Evolutionary conservation across 1,284 basidiomycete genomes (phyloP).

Genomic region (Wolfiporia cocos): DNA sequence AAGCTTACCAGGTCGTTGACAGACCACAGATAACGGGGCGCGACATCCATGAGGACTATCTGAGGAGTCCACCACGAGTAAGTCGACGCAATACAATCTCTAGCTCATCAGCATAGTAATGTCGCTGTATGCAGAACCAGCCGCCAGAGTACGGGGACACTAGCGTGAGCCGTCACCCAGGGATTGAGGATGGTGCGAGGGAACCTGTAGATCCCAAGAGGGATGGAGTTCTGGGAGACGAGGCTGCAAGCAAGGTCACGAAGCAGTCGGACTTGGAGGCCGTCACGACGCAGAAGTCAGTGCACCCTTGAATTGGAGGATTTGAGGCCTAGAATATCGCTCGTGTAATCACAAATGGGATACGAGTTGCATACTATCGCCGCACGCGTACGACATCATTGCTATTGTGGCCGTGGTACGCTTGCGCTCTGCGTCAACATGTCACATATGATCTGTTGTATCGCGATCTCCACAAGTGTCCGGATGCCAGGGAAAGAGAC

Average conservation of each 20-base stretch:
- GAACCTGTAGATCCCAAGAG: not conserved
- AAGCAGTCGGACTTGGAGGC: not conserved
- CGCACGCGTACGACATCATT: too few species aligned
- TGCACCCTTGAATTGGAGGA: too few species aligned
- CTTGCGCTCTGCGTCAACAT: too few species aligned
- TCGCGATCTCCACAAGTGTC: too few species aligned
- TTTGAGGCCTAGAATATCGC: too few species aligned
- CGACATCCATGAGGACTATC: constrained; percentile 29
- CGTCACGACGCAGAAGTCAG: too few species aligned
- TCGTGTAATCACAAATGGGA: too few species aligned
- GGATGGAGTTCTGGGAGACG: not conserved
- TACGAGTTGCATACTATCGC: too few species aligned
- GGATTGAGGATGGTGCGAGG: not conserved
- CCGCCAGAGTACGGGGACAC: not conserved
- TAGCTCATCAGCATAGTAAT: not conserved
- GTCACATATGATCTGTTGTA: too few species aligned
- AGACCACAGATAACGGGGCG: constrained; percentile 24
- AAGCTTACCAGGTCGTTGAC: constrained; percentile 23
- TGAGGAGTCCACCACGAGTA: constrained; percentile 26
- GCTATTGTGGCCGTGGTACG: too few species aligned
- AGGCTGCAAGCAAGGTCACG: not conserved
- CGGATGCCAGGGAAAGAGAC: too few species aligned
- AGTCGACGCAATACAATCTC: constrained; percentile 3
- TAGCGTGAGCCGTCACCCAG: not conserved
- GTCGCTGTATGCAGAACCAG: not conserved